Conservation (phyloP, 2,329 filamentous ascomycete species). For the Diaporthe capsici region DNA sequence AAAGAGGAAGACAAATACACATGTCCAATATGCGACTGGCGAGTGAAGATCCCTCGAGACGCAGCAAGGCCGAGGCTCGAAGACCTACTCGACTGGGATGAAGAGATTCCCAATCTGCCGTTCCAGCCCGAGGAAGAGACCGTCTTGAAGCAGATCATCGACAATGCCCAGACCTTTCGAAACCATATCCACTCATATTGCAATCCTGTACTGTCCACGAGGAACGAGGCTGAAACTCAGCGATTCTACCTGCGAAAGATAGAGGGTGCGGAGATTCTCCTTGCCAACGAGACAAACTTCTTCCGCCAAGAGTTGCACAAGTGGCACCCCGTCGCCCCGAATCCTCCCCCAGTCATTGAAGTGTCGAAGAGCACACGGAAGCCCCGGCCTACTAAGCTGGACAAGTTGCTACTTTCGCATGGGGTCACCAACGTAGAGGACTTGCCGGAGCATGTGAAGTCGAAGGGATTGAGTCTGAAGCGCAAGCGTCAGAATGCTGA, state of each 20-base stretch:
- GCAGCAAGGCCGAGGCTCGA: slow-evolving; percentile 95
- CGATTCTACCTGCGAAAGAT: slow-evolving; percentile 97
- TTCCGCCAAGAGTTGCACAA: slow-evolving; percentile 96
- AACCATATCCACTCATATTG: slow-evolving; percentile 85
- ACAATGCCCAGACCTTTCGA: slow-evolving; percentile 86
- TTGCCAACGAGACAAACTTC: slow-evolving; percentile 96
- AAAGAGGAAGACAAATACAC: slow-evolving; percentile 99
- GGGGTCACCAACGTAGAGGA: slow-evolving; percentile 93
- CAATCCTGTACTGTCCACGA: slow-evolving; percentile 83
- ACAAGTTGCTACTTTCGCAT: slow-evolving; percentile 91
- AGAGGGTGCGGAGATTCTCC: slow-evolving; percentile 93
- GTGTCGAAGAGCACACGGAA: slow-evolving; percentile 93
- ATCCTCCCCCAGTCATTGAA: slow-evolving; percentile 87
- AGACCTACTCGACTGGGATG: slow-evolving; percentile 85
- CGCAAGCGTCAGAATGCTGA: slow-evolving; percentile 77
- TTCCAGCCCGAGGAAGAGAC: slow-evolving; percentile 98
- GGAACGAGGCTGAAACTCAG: slow-evolving; percentile 89
- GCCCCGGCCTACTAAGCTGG: slow-evolving; percentile 94
- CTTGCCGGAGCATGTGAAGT: slow-evolving; percentile 84
- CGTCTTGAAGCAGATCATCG: slow-evolving; percentile 86
- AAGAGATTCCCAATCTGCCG: slow-evolving; percentile 83
- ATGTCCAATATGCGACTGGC: slow-evolving; percentile 97
- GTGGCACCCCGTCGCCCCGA: slow-evolving; percentile 90
- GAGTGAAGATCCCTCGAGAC: slow-evolving; percentile 96
- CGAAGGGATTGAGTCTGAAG: slow-evolving; percentile 81